These are phyloP conservation scores for Pichia sp. DNA, from an alignment of 1,139 yeast species.

Conservation along the genomic window DNA sequence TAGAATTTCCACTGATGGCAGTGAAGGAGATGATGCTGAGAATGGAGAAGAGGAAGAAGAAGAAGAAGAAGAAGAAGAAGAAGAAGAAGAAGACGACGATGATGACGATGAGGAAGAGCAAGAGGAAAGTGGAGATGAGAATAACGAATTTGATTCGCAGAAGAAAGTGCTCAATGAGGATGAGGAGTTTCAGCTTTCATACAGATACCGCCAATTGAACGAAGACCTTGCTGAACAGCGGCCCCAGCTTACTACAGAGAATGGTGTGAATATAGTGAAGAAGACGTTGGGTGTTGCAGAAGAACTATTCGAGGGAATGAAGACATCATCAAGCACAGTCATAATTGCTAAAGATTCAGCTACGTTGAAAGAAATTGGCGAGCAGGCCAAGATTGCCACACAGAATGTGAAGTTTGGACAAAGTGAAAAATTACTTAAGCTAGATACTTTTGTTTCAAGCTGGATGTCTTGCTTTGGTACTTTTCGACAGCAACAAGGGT, in stretches of 20 bases:
- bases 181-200: slow-evolving; percentile 32
- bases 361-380: slow-evolving; percentile 40
- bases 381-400: slow-evolving; percentile 50
- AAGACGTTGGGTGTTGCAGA: slow-evolving; percentile 35
- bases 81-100: slow-evolving; percentile 4
- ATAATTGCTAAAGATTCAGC: slow-evolving; percentile 45
- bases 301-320: slow-evolving; percentile 34
- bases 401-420: slow-evolving; percentile 55
- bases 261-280: slow-evolving; percentile 38
- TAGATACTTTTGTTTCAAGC: slow-evolving; percentile 43
- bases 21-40: neutral
- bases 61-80: slow-evolving; percentile 4
- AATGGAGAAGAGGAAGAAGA: neutral
- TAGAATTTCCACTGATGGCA: too few relatives aligned
- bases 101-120: slow-evolving; percentile 13
- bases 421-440: slow-evolving; percentile 44
- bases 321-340: slow-evolving; percentile 31
- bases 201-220: slow-evolving; percentile 33
- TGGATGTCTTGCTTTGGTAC: slow-evolving; percentile 34
- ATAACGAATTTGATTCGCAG: slow-evolving; percentile 8
- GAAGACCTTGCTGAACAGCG: slow-evolving; percentile 34
- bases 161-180: slow-evolving; percentile 20
- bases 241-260: slow-evolving; percentile 39
- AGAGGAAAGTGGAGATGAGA: slow-evolving; percentile 20
- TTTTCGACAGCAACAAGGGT: slow-evolving; percentile 12